phyloP scores from a whole-genome alignment of 2,329 filamentous ascomycete genomes.

The Fusarium sulawesiense region DNA sequence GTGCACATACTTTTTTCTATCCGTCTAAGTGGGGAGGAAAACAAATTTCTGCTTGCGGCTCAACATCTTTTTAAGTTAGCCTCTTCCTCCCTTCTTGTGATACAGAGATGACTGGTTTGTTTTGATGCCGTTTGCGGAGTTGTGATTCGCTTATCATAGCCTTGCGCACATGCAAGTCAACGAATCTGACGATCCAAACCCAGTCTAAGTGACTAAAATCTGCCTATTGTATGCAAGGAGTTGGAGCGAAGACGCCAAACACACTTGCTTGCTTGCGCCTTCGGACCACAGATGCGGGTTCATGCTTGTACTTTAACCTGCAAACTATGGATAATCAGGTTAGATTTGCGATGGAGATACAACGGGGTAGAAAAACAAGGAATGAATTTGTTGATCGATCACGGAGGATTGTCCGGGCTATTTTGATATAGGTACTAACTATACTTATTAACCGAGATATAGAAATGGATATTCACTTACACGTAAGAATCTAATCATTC shows the following conservation, averaged over 20 bases:
- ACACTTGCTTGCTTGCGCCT: constrained; percentile 17
- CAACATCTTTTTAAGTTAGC: neutral
- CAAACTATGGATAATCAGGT: neutral
- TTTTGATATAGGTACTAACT: constrained; percentile 4
- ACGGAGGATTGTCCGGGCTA: neutral
- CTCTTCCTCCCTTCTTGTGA: constrained; percentile 2
- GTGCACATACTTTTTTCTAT: constrained; percentile 17
- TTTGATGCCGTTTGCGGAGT: constrained; percentile 24
- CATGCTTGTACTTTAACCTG: constrained; percentile 26
- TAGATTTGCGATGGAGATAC: constrained; percentile 1
- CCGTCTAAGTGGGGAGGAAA: constrained; percentile 2
- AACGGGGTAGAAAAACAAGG: constrained; percentile 24
- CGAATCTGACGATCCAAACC: constrained; percentile 9
- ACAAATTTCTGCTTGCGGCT: constrained; percentile 38
- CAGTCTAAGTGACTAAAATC: neutral
- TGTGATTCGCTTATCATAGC: constrained; percentile 31
- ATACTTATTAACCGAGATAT: constrained; percentile 9
- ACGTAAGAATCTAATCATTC: constrained; percentile 21
- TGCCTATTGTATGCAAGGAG: constrained; percentile 36
- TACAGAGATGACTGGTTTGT: constrained; percentile 21
- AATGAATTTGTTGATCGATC: constrained; percentile 14
- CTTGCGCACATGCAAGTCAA: constrained; percentile 43
- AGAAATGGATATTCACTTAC: constrained; percentile 7
- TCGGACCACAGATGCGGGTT: constrained; percentile 32
- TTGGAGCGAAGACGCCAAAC: constrained; percentile 24